Evolutionary conservation across 2,329 filamentous ascomycete genomes (phyloP), one percentile per base, ranked within the genome.

Genomic region (Uncinocarpus reesii): DNA sequence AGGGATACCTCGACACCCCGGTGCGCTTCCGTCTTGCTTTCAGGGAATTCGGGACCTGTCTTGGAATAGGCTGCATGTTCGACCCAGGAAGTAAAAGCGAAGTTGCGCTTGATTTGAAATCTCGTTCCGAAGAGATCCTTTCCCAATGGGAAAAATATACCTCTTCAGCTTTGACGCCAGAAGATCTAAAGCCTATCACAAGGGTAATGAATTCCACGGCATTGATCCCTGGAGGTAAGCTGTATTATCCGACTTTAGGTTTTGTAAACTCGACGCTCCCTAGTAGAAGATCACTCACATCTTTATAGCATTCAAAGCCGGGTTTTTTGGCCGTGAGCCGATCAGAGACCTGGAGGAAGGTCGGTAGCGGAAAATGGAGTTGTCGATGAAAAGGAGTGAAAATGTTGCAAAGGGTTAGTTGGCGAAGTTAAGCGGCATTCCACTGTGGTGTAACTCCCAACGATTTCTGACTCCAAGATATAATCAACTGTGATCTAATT

Each of bases 201-300:
- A 60, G 68, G 18, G 74, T 74, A 32, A 79, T 79, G 76, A 78
- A 76, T 62, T 72, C 76, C 11, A 65, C 75, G 3, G 75, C 75
- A 28, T 54, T 79, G 53, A 68, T 76, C 42, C 73, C 75, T 3
- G 76, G 76, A 55, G 73, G 75, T 78, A 55, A 71, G 72, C 65
- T 21, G 24, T 20, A 40, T 8, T 10, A 36, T 44, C 15, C 13
- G 3, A 2, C 21, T 11, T 8, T 40, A 32, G 7, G 23, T 21
- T 16, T 10, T 6, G 26, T 37, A 8, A 31, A 18, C 11, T 42
- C 20, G 31, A 10, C 15, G n/a, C 24, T 7, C n/a, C 16, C 4
- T 37, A 42, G 11, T 10, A 8, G 23, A n/a, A 35, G 24, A 16
- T 29, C 6, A 28, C 50, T 53, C 15, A 50, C 26, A 36, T 45